Evolutionary conservation across 2,329 filamentous ascomycete genomes (phyloP), one percentile per base, ranked within the genome.

Genomic region (Calonectria leucothoes): DNA sequence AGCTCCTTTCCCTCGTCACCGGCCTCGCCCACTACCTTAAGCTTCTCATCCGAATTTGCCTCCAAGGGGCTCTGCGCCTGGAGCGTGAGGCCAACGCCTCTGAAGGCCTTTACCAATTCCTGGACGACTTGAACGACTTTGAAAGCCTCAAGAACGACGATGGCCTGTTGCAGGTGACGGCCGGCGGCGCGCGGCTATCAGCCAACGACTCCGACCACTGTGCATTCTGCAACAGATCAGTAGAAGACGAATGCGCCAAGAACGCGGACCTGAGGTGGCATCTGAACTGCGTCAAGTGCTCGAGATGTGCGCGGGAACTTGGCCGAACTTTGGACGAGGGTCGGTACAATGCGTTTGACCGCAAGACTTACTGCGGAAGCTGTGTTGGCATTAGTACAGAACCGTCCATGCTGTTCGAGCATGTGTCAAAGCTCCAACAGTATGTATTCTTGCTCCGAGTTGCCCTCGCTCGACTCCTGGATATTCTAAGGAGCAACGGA

Each of bases 21-120:
- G 96, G 97, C 42, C 90, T 99, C 66, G 97, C 97, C 23, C 97
- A 99, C 84, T 99, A 99, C 82, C 91, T 99, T 68, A 99, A 99
- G 85, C 93, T 99, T 39, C 91, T 99, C 73, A 99, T 99, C 80
- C 93, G 97, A 64, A 99, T 99, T 79, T 98, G 97, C 82, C 90
- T 99, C 33, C 97, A 98, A 83, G 97, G 96, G 37, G 94, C 97
- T 8, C 87, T 99, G 59, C 96, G 95, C 81, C 90, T 98, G 48
- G 97, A 99, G 84, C 93, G 95, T 70, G 96, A 98, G 80, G 93
- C 93, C 63, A 89, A 90, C 66, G 93, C 90, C 33, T 88, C 94
- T 2, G 93, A 94, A 76, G 95, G 95, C 14, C 87, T 99, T 29
- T 93, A 95, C 80, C 89, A 91, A 67, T 98, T 99, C 83, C 89